Base-by-base conservation (phyloP, 1,284 basidiomycete genomes). In the Polyporus tsugae region DNA sequence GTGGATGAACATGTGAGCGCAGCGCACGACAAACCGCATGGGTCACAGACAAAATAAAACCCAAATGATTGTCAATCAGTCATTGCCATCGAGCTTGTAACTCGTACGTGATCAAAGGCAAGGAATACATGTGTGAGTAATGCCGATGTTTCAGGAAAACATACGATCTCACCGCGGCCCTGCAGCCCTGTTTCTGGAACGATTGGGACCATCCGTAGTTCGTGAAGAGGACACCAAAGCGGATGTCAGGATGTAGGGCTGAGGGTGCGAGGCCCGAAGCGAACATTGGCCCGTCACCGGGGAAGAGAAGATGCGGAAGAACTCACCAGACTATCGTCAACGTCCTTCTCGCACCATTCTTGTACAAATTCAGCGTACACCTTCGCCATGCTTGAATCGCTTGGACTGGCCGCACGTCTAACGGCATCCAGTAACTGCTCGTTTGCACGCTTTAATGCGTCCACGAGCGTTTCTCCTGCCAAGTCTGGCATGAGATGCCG, bases 281-380 rank as follows among this genome's bases (percentile, higher is more conserved):
- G 36, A 22, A 38, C 19, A 6, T 33, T n/a, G 55, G 9, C 55
- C 9, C 17, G 33, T 59, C 36, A 39, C 58, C 58, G 58, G 10
- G 4, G 58, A 59, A 59, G 55, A 17, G 35, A 33, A 36, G 36
- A 58, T 63, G 59, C 39, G 25, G 59, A 62, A 49, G 55, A 59
- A 82, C 89, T 78, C 76, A 92, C 91, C 79, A 93, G 76, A 69
- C 81, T 80, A 35, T 78, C 76, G 69, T 90, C 89, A 17, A 88
- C 82, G 17, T 80, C 75, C 60, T 80, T 79, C 33, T 74, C 78
- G 76, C 84, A 88, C 87, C 88, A 89, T 62, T 85, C 84, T 66
- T 83, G 81, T 15, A 90, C 82, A 76, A 92, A 92, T 53, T 80
- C 78, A 17, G 83, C 82, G 76, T 93, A 93, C 49, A 83, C 81